Conservation (phyloP, 2,329 filamentous ascomycete species). For the Septoria linicola region DNA sequence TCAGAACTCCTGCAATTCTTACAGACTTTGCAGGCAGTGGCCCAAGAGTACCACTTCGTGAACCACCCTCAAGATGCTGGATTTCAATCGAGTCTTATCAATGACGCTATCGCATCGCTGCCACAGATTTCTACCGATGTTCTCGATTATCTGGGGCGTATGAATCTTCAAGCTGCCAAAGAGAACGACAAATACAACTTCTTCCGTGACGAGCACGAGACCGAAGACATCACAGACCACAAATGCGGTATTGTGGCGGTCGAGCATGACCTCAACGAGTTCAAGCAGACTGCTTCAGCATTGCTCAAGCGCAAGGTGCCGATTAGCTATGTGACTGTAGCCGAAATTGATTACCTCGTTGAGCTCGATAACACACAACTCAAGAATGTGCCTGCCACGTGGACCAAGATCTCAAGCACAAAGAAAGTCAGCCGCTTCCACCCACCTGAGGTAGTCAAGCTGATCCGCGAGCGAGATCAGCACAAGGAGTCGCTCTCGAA, state of each 20-base stretch:
- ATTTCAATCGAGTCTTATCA: slow-evolving; percentile 70
- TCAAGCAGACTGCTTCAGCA: slow-evolving; percentile 68
- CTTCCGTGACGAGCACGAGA: slow-evolving; percentile 84
- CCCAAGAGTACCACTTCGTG: slow-evolving; percentile 70
- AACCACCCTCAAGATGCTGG: slow-evolving; percentile 65
- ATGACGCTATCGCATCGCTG: slow-evolving; percentile 69
- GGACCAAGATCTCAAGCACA: slow-evolving; percentile 91
- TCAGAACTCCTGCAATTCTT: slow-evolving; percentile 83
- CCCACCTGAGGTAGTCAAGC: slow-evolving; percentile 80
- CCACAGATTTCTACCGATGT: slow-evolving; percentile 74
- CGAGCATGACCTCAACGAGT: slow-evolving; percentile 80
- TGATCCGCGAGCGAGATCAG: slow-evolving; percentile 86
- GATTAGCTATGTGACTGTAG: slow-evolving; percentile 76
- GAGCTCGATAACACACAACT: slow-evolving; percentile 82
- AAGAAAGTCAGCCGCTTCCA: slow-evolving; percentile 92
- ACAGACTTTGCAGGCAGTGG: slow-evolving; percentile 79
- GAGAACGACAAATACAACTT: slow-evolving; percentile 92
- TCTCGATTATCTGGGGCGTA: slow-evolving; percentile 73
- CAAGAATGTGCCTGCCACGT: slow-evolving; percentile 87
- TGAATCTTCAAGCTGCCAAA: slow-evolving; percentile 79
- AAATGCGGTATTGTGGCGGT: slow-evolving; percentile 93
- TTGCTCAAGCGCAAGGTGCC: slow-evolving; percentile 66
- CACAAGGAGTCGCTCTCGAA: slow-evolving; percentile 91
- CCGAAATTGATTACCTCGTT: slow-evolving; percentile 91
- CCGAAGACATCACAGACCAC: slow-evolving; percentile 81